Evolutionary conservation across 2,329 filamentous ascomycete genomes (phyloP), one percentile per base, ranked within the genome.

Genomic region (Penicillium paneum): DNA sequence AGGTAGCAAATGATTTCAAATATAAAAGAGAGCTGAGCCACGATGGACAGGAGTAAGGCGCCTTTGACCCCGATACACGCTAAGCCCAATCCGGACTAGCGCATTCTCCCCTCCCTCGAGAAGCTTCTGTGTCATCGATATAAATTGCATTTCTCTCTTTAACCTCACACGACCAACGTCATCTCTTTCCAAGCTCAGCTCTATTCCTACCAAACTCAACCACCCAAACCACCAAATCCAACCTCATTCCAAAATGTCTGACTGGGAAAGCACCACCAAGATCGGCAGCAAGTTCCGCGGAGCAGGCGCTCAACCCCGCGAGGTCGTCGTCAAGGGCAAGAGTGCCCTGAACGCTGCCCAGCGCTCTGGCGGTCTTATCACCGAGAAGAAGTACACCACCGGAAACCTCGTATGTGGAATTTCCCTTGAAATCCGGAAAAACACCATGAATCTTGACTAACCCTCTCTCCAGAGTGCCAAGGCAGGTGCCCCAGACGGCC

Each of bases 201-300:
- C 38, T 31, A 54, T 39, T 19, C 21, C 36, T 17, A 46, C 26
- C 24, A 29, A 55, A n/a, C 44, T 43, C 32, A 36, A 40, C 40
- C 32, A 42, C 51, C 43, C 13, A 45, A 28, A 35, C 31, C 19
- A 31, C 54, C 45, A 48, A 50, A 49, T 26, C 28, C 38, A 36
- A 38, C 17, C 40, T 53, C 21, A 24, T 6, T 42, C 41, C 67
- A 76, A 65, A 65, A 83, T 84, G 86, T 86, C 88, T 71, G 91
- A 96, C 70, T 97, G 93, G 92, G 89, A 96, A 68, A 76, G 79
- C 65, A 85, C 89, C 66, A 96, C 91, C 78, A 96, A 94, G 83
- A 97, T 99, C 72, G 94, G 94, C 71, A 90, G 85, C 84, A 93
- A 89, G 78, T 83, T 83, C 70, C 85, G 86, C 69, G 83, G 86